Conservation (phyloP, 495 filamentous ascomycete species). For the Hyaloscypha hepaticicola region DNA sequence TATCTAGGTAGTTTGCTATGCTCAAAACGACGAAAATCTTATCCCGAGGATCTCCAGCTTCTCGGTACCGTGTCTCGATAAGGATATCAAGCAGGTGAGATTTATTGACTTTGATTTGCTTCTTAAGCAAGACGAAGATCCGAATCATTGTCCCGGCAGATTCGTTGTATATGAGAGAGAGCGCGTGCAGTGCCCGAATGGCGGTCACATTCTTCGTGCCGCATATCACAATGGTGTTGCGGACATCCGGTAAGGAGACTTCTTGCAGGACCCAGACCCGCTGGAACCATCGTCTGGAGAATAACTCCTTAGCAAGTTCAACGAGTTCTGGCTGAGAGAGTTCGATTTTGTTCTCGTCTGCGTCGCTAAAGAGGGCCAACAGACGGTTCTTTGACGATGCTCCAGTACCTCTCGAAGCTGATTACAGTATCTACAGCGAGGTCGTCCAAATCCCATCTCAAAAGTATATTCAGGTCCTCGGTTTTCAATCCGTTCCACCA, state of each 20-base stretch:
- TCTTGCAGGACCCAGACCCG: conserved; percentile 29
- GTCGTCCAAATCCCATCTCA: neutral
- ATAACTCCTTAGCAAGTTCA: conserved; percentile 11
- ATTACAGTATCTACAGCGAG: neutral
- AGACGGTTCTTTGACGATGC: neutral
- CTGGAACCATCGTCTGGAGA: conserved; percentile 22
- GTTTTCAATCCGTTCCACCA: conserved; percentile 21
- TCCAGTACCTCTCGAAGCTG: conserved; percentile 6
- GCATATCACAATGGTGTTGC: neutral
- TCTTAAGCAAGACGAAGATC: conserved; percentile 15
- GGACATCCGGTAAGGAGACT: conserved; percentile 19
- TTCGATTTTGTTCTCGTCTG: neutral
- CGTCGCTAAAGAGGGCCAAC: neutral
- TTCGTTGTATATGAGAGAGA: neutral
- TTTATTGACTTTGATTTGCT: neutral
- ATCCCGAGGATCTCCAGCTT: conserved; percentile 27
- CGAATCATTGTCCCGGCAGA: neutral
- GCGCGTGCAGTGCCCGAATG: neutral
- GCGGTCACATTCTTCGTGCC: neutral
- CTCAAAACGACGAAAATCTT: conserved; percentile 23
- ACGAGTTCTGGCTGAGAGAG: conserved; percentile 8
- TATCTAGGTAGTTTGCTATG: conserved; percentile 16
- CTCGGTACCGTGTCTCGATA: conserved; percentile 8
- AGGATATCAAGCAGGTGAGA: conserved; percentile 7
- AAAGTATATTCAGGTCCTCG: conserved; percentile 13